phyloP scores from a whole-genome alignment of 768 basidiomycete genomes.

The Pleurotus cornucopiae region DNA sequence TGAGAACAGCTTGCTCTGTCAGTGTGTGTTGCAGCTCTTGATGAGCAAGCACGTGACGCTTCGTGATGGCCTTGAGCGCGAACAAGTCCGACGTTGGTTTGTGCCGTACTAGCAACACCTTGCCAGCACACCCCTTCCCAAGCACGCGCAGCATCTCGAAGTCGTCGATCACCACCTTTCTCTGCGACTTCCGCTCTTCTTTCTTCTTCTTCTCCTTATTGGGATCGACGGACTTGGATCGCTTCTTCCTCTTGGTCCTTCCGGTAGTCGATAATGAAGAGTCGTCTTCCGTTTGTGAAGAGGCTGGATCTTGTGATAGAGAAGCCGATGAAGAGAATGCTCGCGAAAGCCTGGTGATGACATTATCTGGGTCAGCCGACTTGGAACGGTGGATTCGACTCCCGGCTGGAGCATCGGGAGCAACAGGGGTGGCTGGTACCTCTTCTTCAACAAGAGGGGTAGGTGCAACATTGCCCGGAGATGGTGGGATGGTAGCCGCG shows the following conservation, averaged over 20 bases:
- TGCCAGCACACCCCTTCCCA: slow-evolving; percentile 96
- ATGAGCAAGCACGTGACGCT: slow-evolving; percentile 93
- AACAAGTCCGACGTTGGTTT: slow-evolving; percentile 69
- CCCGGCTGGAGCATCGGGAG: slow-evolving; percentile 24
- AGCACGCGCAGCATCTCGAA: slow-evolving; percentile 97
- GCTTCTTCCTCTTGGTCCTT: slow-evolving; percentile 44
- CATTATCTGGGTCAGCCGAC: slow-evolving; percentile 72
- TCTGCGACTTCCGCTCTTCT: slow-evolving; percentile 51
- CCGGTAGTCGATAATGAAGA: slow-evolving; percentile 64
- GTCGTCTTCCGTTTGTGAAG: slow-evolving; percentile 67
- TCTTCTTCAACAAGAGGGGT: slow-evolving; percentile 15
- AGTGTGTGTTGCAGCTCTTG: slow-evolving; percentile 95
- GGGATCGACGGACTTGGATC: slow-evolving; percentile 35
- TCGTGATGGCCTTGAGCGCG: slow-evolving; percentile 97
- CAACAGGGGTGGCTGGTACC: slow-evolving; percentile 32
- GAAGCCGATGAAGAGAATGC: slow-evolving; percentile 50
- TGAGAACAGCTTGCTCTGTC: slow-evolving; percentile 94
- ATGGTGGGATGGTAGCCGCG: slow-evolving; percentile 6
- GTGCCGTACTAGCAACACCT: slow-evolving; percentile 88
- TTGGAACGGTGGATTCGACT: slow-evolving; percentile 70
- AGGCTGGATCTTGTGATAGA: slow-evolving; percentile 39
- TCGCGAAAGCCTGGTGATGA: slow-evolving; percentile 50
- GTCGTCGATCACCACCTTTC: slow-evolving; percentile 81
- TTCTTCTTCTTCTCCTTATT: slow-evolving; percentile 43
- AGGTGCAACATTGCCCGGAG: slow-evolving; percentile 1